Evolutionary conservation across 768 basidiomycete genomes (phyloP).

Genomic region (Tulasnella sp.): DNA sequence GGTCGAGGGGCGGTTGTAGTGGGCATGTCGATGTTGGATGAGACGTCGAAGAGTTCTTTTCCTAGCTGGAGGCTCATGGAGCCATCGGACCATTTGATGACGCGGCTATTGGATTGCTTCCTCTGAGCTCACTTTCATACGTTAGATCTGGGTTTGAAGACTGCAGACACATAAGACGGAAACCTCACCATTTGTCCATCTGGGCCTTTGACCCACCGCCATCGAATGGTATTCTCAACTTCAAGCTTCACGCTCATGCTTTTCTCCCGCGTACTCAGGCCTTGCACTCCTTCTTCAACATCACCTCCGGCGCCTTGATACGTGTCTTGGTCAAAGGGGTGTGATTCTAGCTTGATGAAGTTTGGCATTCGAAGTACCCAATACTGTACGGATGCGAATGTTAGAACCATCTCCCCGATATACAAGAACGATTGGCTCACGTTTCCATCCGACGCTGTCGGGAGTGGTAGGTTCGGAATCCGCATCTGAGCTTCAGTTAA

Average conservation of each 20-base stretch:
- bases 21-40: conserved; percentile 66
- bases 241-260: conserved; percentile 78
- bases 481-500: conserved; percentile 57
- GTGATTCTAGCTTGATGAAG: conserved; percentile 80
- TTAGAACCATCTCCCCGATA: neutral
- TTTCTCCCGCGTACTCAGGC: conserved; percentile 57
- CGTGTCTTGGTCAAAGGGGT: conserved; percentile 80
- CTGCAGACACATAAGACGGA: conserved; percentile 21
- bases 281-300: conserved; percentile 49
- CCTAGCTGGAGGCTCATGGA: conserved; percentile 82
- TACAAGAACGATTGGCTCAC: conserved; percentile 37
- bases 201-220: conserved; percentile 83
- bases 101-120: conserved; percentile 79
- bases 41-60: conserved; percentile 88
- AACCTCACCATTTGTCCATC: conserved; percentile 68
- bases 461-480: conserved; percentile 80
- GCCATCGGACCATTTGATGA: conserved; percentile 95
- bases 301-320: conserved; percentile 79
- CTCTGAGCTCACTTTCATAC: conserved; percentile 36
- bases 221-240: conserved; percentile 89
- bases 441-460: conserved; percentile 68
- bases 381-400: conserved; percentile 37
- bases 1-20: conserved; percentile 43
- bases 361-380: conserved; percentile 95
- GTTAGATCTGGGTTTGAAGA: conserved; percentile 3